Percentiles rank a stretch among this genome's conserved stretches.
phyloP scores from a whole-genome alignment of 2,329 filamentous ascomycete species.

The Cladosporium sphaerospermum region DNA sequence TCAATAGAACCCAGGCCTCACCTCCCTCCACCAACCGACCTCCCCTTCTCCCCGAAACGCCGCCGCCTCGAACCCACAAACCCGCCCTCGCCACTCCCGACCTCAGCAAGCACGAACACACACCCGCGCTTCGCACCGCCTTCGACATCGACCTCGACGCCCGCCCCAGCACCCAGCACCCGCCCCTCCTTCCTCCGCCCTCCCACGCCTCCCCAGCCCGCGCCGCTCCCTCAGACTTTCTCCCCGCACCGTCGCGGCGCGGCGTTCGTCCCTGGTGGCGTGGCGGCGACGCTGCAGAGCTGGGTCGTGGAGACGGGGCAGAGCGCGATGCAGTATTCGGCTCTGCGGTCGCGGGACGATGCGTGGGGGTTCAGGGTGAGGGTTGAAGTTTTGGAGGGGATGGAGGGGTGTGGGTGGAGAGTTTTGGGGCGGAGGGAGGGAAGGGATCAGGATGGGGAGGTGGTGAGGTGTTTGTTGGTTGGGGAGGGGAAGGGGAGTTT shows the following conservation, averaged over 20 bases:
- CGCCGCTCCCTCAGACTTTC: slow-evolving; percentile 47
- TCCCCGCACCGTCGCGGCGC: slow-evolving; percentile 47
- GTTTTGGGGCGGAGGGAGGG: neutral
- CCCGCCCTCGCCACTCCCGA: slow-evolving; percentile 8
- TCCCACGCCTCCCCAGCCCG: slow-evolving; percentile 25
- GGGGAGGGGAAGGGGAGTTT: slow-evolving; percentile 7
- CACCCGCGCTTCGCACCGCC: neutral
- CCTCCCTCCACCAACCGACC: slow-evolving; percentile 3
- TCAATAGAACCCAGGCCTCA: slow-evolving; percentile 15
- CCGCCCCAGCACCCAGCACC: neutral
- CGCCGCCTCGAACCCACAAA: slow-evolving; percentile 18
- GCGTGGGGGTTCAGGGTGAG: slow-evolving; percentile 16
- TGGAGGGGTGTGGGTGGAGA: slow-evolving; percentile 14
- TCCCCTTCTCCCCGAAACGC: slow-evolving; percentile 27
- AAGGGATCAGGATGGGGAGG: neutral
- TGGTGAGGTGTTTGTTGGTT: neutral
- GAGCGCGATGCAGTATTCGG: slow-evolving; percentile 17
- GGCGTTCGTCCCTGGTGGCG: slow-evolving; percentile 44
- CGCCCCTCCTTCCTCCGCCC: slow-evolving; percentile 10
- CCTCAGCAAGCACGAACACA: neutral
- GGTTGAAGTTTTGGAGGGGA: slow-evolving; percentile 16
- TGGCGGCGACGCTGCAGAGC: slow-evolving; percentile 43
- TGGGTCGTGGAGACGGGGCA: slow-evolving; percentile 45
- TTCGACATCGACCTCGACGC: neutral
- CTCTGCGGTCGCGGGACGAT: slow-evolving; percentile 17